Evolutionary conservation across 306 rosid species (phyloP), one percentile per base, ranked within the genome.

Genomic region (Casuarina cunninghamiana): DNA sequence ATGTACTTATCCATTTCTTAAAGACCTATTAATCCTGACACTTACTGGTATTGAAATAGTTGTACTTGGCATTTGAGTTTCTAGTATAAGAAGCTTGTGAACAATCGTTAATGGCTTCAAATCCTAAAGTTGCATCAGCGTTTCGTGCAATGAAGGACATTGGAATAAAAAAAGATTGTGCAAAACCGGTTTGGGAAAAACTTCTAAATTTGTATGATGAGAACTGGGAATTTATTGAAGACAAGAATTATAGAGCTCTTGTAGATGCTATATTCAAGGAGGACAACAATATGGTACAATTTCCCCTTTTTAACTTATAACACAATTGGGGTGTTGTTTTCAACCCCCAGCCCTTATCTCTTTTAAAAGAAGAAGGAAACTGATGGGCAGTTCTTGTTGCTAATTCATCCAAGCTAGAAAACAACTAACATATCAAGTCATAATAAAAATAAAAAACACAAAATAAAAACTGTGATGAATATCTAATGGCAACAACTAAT

Each of bases 141-240:
- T 90, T 78, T 78, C 79, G 83, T 4, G 99, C 99, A 73, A 95
- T 95, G 99, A 65, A 67, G 53, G 78, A 37, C 69, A 81, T 95
- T 43, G 99, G 97, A 46, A 85, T 95, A 65, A 72, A 54, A 45
- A 89, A 93, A 85, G 76, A 75, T 4, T 82, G 86, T 84, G 93
- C 90, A 38, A 95, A 93, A 67, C 94, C 93, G 0, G 97, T 93
- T 12, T 77, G 91, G 60, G 91, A 90, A 84, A 89, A 80, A 41
- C 96, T 95, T 26, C 79, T 95, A 46, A 89, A 76, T 44, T 72
- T 91, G 86, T 95, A 91, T 85, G 93, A 95, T 38, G 88, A 83
- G 74, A 86, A 93, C 71, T 91, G 97, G 97, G 91, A 83, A 50
- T 91, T 95, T 16, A 95, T 95, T 48, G 99, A 95, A 90, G 93